Conservation (phyloP, 2,329 filamentous ascomycete genomes). For the Apiospora phragmitis region DNA sequence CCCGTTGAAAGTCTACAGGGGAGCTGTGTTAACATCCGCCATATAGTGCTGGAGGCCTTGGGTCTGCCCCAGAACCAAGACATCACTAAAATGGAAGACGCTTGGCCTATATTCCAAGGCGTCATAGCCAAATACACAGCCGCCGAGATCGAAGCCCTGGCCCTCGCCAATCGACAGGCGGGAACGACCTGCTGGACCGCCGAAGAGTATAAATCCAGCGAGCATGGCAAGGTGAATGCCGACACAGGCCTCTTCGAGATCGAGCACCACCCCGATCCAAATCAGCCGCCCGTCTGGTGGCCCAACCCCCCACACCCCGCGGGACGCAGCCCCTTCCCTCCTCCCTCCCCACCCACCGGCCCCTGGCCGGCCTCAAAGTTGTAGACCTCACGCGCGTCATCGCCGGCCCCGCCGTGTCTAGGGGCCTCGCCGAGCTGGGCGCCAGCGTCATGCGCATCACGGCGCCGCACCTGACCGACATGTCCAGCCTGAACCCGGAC, state of each 20-base stretch:
- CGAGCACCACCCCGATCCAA: conserved; percentile 20
- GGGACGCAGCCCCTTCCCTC: conserved; percentile 21
- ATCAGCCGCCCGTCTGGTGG: conserved; percentile 43
- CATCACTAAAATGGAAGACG: conserved; percentile 11
- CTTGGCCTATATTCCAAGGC: not conserved
- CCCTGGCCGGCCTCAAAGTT: conserved; percentile 48
- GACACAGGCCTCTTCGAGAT: conserved; percentile 22
- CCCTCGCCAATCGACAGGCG: conserved; percentile 22
- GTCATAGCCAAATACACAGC: conserved; percentile 1
- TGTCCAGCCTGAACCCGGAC: conserved; percentile 43
- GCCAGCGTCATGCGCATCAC: conserved; percentile 48
- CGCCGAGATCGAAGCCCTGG: conserved; percentile 23
- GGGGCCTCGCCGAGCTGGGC: conserved; percentile 44
- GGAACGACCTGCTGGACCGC: conserved; percentile 28
- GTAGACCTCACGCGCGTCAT: conserved; percentile 50
- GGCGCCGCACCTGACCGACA: conserved; percentile 38
- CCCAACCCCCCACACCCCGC: conserved; percentile 10
- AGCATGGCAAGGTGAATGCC: conserved; percentile 26
- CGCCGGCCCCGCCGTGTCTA: conserved; percentile 44
- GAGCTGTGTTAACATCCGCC: not conserved
- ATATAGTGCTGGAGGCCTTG: conserved; percentile 15
- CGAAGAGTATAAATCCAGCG: conserved; percentile 26
- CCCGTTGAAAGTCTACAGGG: not conserved
- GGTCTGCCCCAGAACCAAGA: conserved; percentile 18
- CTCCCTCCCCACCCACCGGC: conserved; percentile 34